Evolutionary conservation across 2,329 filamentous ascomycete species (phyloP), one percentile per base, ranked within the genome.

Genomic region (Aspergillus aculeatus): DNA sequence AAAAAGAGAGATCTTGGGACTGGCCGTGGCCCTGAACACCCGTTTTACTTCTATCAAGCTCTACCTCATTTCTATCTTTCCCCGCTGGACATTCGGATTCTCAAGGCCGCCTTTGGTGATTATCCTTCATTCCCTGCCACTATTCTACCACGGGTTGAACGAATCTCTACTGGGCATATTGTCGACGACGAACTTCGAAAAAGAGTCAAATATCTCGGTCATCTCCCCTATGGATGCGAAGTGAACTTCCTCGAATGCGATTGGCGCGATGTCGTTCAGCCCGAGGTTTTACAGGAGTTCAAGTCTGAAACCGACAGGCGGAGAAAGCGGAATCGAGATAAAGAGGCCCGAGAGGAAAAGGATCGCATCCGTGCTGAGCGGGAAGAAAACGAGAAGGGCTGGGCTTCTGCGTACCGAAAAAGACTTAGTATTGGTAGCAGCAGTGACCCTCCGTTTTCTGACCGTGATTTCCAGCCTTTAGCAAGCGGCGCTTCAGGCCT

Each of bases 161-260:
- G 92, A 69, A 90, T 97, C 29, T 95, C 91, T 0, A 92, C 90
- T 1, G 92, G 92, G 1, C 91, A 96, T 70, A 87, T 92, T 5
- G 86, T 97, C 5, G 92, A 97, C 66, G 92, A 96, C 69, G 87
- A 89, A 16, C 75, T 96, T 56, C 86, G 93, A 50, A 92, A 90
- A 71, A 86, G 92, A 32, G 88, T 91, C 57, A 96, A 95, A 73
- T 97, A 96, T 65, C 83, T 97, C 3, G 86, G 86, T 0, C 93
- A 97, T 74, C 82, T 97, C 5, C 93, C 93, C 0, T 87, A 90
- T 54, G 93, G 93, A n/a, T 96, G 92, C 73, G 89, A 96, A 65
- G 90, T 97, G 47, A 92, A 84, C 65, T 96, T 96, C 69, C 76
- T 97, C 1, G 93, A 97, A 76, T 97, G 93, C 71, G 92, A 97